Percentiles rank a stretch among this genome's conserved stretches.
Evolutionary conservation across 331 rosid species (phyloP).

Genomic region (Arachis monticola): DNA sequence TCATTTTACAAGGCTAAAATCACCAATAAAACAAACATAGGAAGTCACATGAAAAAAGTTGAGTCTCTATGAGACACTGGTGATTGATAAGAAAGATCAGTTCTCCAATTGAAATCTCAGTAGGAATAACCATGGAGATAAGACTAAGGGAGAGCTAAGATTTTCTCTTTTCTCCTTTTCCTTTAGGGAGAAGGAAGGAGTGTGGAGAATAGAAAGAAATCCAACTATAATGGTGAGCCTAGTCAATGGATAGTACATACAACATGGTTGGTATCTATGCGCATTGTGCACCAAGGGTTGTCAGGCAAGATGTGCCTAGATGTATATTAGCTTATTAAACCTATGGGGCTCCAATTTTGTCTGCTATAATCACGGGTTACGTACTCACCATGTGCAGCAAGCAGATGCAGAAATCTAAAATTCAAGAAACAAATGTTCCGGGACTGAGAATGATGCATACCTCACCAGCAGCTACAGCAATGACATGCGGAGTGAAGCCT

Average conservation of each 20-base stretch:
- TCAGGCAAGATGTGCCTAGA: too few relatives aligned
- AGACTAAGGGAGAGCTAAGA: neutral
- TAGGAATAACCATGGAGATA: neutral
- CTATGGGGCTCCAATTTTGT: too few relatives aligned
- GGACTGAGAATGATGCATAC: constrained; percentile 51
- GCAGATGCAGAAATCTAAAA: constrained; percentile 23
- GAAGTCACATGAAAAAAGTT: constrained; percentile 1
- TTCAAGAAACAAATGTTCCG: constrained; percentile 31
- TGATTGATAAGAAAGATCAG: neutral
- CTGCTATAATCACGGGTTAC: too few relatives aligned
- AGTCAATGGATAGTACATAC: constrained; percentile 3
- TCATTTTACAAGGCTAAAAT: constrained; percentile 17
- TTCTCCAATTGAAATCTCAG: constrained; percentile 8
- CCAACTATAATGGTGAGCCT: neutral
- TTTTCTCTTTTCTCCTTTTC: neutral
- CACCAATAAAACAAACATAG: constrained; percentile 18
- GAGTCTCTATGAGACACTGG: constrained; percentile 6
- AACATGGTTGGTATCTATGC: neutral
- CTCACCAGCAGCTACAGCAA: constrained; percentile 85
- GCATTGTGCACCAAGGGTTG: too few relatives aligned
- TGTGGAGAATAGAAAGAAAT: neutral
- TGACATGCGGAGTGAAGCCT: constrained; percentile 84
- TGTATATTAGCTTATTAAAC: too few relatives aligned
- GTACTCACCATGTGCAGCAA: too few relatives aligned
- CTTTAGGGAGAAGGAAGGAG: neutral